These are phyloP conservation scores for Mycena olivaceomarginata DNA, from an alignment of 768 basidiomycete genomes.

Conservation along the genomic window DNA sequence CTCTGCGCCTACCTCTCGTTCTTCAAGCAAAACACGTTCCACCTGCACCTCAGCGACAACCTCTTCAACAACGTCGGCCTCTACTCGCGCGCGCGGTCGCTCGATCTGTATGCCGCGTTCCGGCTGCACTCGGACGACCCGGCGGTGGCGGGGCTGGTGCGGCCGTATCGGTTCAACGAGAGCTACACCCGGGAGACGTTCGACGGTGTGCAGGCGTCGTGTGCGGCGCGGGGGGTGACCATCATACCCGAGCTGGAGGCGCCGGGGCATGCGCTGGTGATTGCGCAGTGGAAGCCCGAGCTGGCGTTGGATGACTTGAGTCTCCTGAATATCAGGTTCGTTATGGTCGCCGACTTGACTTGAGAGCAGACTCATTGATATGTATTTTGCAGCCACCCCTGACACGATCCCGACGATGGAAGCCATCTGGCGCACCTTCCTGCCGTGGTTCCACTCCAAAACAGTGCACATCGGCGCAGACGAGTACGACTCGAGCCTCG, in stretches of 20 bases:
- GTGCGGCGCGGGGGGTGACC: conserved; percentile 43
- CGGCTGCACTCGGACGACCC: conserved; percentile 43
- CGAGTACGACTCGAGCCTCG: conserved; percentile 41
- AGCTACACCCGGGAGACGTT: conserved; percentile 42
- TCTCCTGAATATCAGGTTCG: conserved; percentile 44
- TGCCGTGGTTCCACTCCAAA: conserved; percentile 44
- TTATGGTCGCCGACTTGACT: neutral
- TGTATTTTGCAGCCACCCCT: conserved; percentile 18
- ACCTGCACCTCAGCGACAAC: conserved; percentile 48
- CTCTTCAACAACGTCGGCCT: conserved; percentile 39
- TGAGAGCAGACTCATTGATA: neutral
- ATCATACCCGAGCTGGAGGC: conserved; percentile 42
- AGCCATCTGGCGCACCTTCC: conserved; percentile 39
- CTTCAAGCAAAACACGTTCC: conserved; percentile 47
- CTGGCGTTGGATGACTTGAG: conserved; percentile 42
- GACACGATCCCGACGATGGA: conserved; percentile 44
- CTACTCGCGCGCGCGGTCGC: conserved; percentile 38
- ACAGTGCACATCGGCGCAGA: conserved; percentile 44
- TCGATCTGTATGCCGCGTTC: conserved; percentile 45
- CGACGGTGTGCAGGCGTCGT: conserved; percentile 36
- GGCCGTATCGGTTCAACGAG: conserved; percentile 41
- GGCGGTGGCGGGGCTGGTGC: conserved; percentile 40
- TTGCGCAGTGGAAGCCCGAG: conserved; percentile 43
- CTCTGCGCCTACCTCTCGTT: conserved; percentile 44
- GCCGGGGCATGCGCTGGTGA: conserved; percentile 41